Percentiles rank a stretch among this genome's conserved stretches.
phyloP scores from a whole-genome alignment of 2,329 filamentous ascomycete species.

The Colletotrichum simmondsii region DNA sequence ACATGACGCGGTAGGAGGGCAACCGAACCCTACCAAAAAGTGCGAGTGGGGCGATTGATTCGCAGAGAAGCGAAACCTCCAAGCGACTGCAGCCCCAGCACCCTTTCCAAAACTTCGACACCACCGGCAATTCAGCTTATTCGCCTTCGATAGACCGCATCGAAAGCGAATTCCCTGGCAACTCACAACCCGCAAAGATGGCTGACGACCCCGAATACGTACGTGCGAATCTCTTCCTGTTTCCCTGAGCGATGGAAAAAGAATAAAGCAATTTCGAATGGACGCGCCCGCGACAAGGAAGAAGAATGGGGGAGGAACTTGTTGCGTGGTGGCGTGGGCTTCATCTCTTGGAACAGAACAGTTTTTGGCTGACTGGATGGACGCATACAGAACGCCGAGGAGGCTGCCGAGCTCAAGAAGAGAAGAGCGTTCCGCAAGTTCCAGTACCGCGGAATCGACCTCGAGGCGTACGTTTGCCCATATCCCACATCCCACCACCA shows the following conservation, averaged over 20 bases:
- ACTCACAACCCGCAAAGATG: conserved; percentile 70
- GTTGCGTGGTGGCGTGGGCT: conserved; percentile 6
- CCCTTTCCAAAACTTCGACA: conserved; percentile 33
- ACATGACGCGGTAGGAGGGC: conserved; percentile 35
- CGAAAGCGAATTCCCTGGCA: conserved; percentile 56
- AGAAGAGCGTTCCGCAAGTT: conserved; percentile 99
- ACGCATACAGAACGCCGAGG: conserved; percentile 83
- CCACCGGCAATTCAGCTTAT: conserved; percentile 42
- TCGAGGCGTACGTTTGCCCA: conserved; percentile 86
- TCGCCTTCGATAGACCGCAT: conserved; percentile 54
- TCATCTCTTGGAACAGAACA: conserved; percentile 37
- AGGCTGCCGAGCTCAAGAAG: conserved; percentile 99
- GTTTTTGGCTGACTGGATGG: conserved; percentile 38
- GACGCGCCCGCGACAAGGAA: conserved; percentile 10
- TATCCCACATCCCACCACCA: conserved; percentile 40
- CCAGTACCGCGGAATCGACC: conserved; percentile 98
- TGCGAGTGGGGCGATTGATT: conserved; percentile 6
- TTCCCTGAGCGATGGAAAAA: conserved; percentile 23
- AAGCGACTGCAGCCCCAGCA: conserved; percentile 27
- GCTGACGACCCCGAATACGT: conserved; percentile 86
- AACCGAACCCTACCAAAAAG: conserved; percentile 34
- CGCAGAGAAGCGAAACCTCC: conserved; percentile 33
- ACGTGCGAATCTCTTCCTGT: conserved; percentile 56
- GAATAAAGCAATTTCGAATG: background rate
- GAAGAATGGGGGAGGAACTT: conserved; percentile 16